Evolutionary conservation across 2,329 filamentous ascomycete genomes (phyloP).

Genomic region (Colletotrichum somersetense): DNA sequence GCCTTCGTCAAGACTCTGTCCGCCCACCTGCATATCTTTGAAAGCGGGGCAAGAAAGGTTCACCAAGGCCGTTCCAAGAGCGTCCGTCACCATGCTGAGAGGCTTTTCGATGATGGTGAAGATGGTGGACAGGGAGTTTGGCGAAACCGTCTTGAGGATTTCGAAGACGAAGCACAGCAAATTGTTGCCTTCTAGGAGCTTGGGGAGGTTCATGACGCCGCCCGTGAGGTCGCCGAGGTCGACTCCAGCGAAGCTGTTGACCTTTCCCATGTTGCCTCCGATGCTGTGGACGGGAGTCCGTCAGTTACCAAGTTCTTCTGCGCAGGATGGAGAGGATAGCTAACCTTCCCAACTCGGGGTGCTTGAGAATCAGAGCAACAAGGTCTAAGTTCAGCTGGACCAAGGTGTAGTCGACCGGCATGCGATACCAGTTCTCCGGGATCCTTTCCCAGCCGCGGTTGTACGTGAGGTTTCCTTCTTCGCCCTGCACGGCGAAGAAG

Average conservation of each 20-base stretch:
- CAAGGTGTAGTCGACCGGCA: conserved; percentile 60
- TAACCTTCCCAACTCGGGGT: conserved; percentile 54
- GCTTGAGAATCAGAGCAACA: conserved; percentile 51
- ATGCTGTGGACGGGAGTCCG: conserved; percentile 48
- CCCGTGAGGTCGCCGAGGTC: conserved; percentile 57
- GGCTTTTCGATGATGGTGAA: conserved; percentile 51
- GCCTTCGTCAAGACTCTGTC: conserved; percentile 38
- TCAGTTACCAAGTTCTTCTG: background rate
- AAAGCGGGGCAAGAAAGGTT: conserved; percentile 49
- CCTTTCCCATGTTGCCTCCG: conserved; percentile 64
- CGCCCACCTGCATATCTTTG: conserved; percentile 47
- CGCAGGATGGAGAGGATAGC: background rate
- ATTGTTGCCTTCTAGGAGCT: conserved; percentile 62
- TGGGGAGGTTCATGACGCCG: conserved; percentile 57
- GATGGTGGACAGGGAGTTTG: conserved; percentile 56
- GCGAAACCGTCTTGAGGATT: conserved; percentile 54
- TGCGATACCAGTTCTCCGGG: conserved; percentile 64
- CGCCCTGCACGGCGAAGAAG: conserved; percentile 61
- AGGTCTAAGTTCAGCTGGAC: conserved; percentile 57
- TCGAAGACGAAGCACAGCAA: conserved; percentile 56
- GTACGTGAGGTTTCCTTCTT: conserved; percentile 56
- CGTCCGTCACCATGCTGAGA: conserved; percentile 50
- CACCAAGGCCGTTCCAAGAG: conserved; percentile 47
- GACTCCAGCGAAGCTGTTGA: conserved; percentile 64
- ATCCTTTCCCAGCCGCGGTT: conserved; percentile 64